These are phyloP conservation scores for Pichia californica DNA, from an alignment of 805 yeast genomes.

Conservation along the genomic window DNA sequence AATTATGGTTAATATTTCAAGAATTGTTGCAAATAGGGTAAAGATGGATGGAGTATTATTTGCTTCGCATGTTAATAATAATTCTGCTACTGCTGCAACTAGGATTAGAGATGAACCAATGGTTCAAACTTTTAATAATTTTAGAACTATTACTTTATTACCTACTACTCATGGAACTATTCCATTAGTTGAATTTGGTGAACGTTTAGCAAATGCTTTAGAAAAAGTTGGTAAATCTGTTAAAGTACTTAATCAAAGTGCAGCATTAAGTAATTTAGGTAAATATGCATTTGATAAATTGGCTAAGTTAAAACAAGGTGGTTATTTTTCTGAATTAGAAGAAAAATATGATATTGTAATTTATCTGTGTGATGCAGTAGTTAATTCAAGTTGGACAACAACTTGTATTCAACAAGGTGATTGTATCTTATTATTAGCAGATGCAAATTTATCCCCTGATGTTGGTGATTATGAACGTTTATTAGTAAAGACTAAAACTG, in stretches of 20 bases:
- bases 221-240: constrained; percentile 66
- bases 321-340: constrained; percentile 86
- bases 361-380: constrained; percentile 81
- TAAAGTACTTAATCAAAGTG: constrained; percentile 75
- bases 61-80: constrained; percentile 12
- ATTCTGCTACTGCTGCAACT: constrained; percentile 21
- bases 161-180: constrained; percentile 67
- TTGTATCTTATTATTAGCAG: constrained; percentile 83
- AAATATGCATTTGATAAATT: constrained; percentile 88
- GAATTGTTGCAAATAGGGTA: constrained; percentile 68
- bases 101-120: constrained; percentile 28
- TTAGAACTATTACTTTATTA: constrained; percentile 76
- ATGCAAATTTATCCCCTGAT: constrained; percentile 64
- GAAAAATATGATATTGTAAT: constrained; percentile 83
- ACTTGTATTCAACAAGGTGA: constrained; percentile 95
- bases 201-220: constrained; percentile 62
- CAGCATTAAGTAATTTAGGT: constrained; percentile 75
- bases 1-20: constrained; percentile 81
- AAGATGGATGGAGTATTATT: constrained; percentile 13
- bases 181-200: constrained; percentile 86
- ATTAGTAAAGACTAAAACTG: constrained; percentile 65
- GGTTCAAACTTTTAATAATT: constrained; percentile 39
- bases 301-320: constrained; percentile 78
- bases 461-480: constrained; percentile 84
- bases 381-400: constrained; percentile 81